These are phyloP conservation scores for Fraxinus velutina DNA, from an alignment of 305 asterid species.

Conservation along the genomic window DNA sequence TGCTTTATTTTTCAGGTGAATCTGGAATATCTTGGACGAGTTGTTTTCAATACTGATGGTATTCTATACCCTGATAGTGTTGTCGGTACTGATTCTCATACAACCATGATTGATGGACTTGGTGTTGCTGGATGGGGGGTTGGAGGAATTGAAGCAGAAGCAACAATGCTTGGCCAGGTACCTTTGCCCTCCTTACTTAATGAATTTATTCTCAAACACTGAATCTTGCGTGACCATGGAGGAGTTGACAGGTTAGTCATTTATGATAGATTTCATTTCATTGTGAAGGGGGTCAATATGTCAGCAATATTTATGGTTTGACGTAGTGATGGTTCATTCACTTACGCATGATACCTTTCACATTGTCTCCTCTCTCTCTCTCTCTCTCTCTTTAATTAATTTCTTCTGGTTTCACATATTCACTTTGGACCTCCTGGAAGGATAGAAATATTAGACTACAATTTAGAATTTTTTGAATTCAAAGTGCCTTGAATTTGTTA, in stretches of 20 bases:
- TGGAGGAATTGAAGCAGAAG: constrained; percentile 77
- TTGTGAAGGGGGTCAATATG: neutral
- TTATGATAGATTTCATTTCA: neutral
- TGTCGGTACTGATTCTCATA: constrained; percentile 86
- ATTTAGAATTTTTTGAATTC: neutral
- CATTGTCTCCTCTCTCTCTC: neutral
- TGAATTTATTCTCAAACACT: neutral
- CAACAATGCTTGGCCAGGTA: constrained; percentile 80
- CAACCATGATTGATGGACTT: constrained; percentile 83
- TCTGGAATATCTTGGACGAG: constrained; percentile 85
- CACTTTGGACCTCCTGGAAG: neutral
- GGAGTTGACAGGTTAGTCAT: neutral
- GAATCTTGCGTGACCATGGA: neutral
- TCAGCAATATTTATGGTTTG: neutral
- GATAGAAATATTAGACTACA: neutral
- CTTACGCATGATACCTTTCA: neutral
- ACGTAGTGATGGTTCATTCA: neutral
- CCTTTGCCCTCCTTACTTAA: neutral
- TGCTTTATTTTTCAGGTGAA: constrained; percentile 52
- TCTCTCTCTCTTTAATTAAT: neutral
- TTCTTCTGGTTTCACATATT: neutral
- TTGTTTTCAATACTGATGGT: constrained; percentile 74
- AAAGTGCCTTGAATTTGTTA: neutral
- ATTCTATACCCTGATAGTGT: constrained; percentile 73
- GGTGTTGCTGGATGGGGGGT: constrained; percentile 93